phyloP scores from a whole-genome alignment of 352 stramenopile genomes.

The Globisporangium irregulare region DNA sequence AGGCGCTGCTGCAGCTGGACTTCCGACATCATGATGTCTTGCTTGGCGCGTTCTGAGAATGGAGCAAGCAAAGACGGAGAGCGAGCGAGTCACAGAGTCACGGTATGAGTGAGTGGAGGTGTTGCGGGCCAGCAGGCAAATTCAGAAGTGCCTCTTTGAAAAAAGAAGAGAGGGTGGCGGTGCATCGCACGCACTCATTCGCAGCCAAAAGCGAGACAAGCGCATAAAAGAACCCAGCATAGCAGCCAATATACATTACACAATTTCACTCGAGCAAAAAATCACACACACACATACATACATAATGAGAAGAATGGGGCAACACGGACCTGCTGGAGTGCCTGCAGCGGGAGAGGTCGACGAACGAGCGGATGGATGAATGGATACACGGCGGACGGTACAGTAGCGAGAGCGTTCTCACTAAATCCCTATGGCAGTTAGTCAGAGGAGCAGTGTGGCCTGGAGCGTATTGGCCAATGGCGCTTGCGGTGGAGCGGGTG shows the following conservation, averaged over 20 bases:
- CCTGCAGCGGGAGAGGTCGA: neutral
- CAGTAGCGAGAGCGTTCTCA: neutral
- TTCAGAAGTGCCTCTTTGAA: slow-evolving; percentile 2
- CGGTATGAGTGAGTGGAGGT: neutral
- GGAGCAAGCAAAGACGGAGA: neutral
- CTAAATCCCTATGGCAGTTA: neutral
- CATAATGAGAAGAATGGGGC: neutral
- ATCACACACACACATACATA: neutral
- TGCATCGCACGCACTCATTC: neutral
- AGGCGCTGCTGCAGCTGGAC: slow-evolving; percentile 61
- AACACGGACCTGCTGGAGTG: neutral
- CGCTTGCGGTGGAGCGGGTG: neutral
- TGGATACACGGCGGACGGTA: neutral
- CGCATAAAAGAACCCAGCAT: slow-evolving; percentile 1
- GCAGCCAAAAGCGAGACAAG: neutral
- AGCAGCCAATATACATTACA: neutral
- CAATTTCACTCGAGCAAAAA: neutral
- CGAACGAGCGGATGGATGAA: neutral
- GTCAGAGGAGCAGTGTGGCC: neutral
- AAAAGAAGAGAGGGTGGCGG: neutral
- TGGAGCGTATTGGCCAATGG: neutral
- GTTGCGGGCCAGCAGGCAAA: neutral
- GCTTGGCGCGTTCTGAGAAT: neutral
- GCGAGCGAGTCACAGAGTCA: neutral
- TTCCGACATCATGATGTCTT: slow-evolving; percentile 41